These are phyloP conservation scores for Wallacemonas sp. DNA, from an alignment of 208 protist genomes.

Conservation along the genomic window DNA sequence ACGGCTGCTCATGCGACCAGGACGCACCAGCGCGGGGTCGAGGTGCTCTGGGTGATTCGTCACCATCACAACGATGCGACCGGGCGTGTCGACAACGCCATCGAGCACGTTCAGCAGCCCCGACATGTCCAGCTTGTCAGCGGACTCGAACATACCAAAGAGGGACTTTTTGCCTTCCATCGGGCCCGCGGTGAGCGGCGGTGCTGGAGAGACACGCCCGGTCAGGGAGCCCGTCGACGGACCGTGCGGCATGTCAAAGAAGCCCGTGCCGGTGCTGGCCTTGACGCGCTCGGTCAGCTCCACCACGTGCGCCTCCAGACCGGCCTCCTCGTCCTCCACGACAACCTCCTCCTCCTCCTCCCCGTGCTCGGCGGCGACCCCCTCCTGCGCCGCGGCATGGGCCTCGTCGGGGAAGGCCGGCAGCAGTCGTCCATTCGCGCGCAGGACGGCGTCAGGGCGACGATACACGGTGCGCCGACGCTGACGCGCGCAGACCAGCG, in stretches of 20 bases:
- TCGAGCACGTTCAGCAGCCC: slow-evolving; percentile 91
- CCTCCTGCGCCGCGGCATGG: background rate
- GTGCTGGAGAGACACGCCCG: background rate
- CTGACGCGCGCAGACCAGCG: slow-evolving; percentile 71
- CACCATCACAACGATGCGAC: slow-evolving; percentile 88
- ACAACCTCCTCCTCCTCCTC: slow-evolving; percentile 1
- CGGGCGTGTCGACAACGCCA: slow-evolving; percentile 86
- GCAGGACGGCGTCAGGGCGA: slow-evolving; percentile 10
- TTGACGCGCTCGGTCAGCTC: slow-evolving; percentile 16
- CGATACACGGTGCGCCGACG: slow-evolving; percentile 33
- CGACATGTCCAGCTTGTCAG: slow-evolving; percentile 81
- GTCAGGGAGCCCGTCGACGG: background rate
- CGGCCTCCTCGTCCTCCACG: slow-evolving; percentile 23
- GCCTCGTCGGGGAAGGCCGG: background rate
- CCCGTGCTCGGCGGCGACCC: background rate
- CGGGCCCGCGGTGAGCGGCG: background rate
- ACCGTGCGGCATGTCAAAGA: background rate
- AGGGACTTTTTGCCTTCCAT: slow-evolving; percentile 28
- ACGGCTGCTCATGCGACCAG: slow-evolving; percentile 77
- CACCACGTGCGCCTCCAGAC: slow-evolving; percentile 21
- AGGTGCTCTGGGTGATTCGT: slow-evolving; percentile 86
- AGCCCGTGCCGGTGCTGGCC: background rate
- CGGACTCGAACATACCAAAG: slow-evolving; percentile 39
- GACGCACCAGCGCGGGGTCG: slow-evolving; percentile 87
- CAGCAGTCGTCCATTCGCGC: background rate